A percentile compares a stretch with the other conserved stretches of the same genome.
Conservation (phyloP, 176 grass and related monocot species). For the Ensete glaucum region DNA sequence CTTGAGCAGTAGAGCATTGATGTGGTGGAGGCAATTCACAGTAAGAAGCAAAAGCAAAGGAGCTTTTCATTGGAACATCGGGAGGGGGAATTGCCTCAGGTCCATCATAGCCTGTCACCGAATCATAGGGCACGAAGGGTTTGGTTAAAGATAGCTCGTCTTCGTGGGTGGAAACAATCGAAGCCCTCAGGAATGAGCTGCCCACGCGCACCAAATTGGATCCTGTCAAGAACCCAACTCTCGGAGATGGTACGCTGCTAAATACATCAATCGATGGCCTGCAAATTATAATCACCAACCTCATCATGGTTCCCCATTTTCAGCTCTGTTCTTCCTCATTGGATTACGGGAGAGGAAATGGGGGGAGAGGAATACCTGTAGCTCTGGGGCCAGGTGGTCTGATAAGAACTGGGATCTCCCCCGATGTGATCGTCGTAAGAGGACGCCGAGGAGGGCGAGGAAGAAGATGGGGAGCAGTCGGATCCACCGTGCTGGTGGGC, state of each 20-base stretch:
- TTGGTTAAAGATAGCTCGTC: conserved; percentile 23
- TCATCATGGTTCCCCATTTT: conserved; percentile 39
- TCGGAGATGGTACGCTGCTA: conserved; percentile 45
- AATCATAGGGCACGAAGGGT: conserved; percentile 26
- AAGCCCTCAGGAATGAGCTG: conserved; percentile 33
- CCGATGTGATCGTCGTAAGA: not conserved
- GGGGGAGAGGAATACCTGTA: conserved; percentile 31
- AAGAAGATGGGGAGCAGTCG: conserved; percentile 23
- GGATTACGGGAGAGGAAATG: too few relatives aligned
- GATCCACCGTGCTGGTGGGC: conserved; percentile 23
- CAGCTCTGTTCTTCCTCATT: too few relatives aligned
- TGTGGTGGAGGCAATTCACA: conserved; percentile 52
- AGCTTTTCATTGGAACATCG: conserved; percentile 8
- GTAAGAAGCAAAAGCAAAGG: conserved; percentile 34
- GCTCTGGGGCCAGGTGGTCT: conserved; percentile 49
- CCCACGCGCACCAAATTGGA: conserved; percentile 31
- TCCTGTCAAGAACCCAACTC: conserved; percentile 33
- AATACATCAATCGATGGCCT: conserved; percentile 63
- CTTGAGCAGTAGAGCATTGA: conserved; percentile 46
- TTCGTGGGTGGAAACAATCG: conserved; percentile 15
- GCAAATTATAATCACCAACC: not conserved
- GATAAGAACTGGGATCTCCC: conserved; percentile 14
- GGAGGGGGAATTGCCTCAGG: not conserved
- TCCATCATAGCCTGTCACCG: conserved; percentile 5
- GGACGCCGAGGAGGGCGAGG: not conserved